phyloP scores from a whole-genome alignment of 2,329 filamentous ascomycete species.

The Apiospora koreana region DNA sequence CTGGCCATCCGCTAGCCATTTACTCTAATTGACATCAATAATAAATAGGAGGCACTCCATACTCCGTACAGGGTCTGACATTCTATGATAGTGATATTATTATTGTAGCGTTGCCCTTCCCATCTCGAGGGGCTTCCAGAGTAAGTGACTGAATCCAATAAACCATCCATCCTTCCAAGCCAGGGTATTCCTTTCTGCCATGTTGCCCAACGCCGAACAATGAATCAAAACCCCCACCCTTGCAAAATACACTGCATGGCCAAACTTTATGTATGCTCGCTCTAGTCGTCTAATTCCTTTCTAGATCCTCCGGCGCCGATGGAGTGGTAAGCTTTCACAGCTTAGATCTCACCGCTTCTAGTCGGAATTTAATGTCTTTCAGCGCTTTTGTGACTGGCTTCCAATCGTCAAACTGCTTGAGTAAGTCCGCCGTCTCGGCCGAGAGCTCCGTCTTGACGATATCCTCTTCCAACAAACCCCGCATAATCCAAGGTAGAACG shows the following conservation, averaged over 20 bases:
- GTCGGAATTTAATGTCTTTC: constrained; percentile 92
- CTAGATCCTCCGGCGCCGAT: background rate
- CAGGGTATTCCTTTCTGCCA: background rate
- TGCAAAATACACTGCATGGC: background rate
- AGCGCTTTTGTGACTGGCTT: constrained; percentile 85
- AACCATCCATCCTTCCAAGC: background rate
- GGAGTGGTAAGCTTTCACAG: constrained; percentile 43
- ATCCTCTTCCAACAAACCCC: constrained; percentile 88
- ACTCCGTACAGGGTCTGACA: no score
- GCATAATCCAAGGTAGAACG: constrained; percentile 92
- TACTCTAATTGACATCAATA: no score
- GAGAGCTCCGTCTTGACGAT: constrained; percentile 81
- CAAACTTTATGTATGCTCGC: constrained; percentile 2
- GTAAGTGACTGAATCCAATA: background rate
- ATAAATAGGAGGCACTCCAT: background rate
- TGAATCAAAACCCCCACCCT: background rate
- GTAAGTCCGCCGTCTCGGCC: constrained; percentile 73
- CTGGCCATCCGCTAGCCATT: background rate
- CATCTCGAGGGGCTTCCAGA: background rate
- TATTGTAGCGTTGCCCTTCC: background rate
- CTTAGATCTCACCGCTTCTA: constrained; percentile 90
- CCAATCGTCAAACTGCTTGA: constrained; percentile 93
- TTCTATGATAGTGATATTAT: background rate
- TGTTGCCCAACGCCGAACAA: constrained; percentile 2
- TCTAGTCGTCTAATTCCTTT: background rate